Percentiles rank a stretch among this genome's conserved stretches.
phyloP scores from a whole-genome alignment of 371 early-diverging fungal genomes.

The Caulochytrium protostelioides region DNA sequence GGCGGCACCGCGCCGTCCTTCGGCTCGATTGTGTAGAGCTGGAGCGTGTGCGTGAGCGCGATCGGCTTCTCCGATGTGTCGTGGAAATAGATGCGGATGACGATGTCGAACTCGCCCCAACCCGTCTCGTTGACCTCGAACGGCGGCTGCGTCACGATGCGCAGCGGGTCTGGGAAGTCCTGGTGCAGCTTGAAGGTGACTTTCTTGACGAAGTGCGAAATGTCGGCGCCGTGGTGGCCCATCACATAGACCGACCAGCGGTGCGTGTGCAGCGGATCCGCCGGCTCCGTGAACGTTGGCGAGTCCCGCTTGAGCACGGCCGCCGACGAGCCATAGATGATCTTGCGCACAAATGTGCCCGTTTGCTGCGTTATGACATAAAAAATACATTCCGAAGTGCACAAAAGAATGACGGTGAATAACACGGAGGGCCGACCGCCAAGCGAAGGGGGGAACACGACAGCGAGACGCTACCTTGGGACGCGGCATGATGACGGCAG shows the following conservation, averaged over 20 bases:
- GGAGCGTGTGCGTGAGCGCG: slow-evolving; percentile 41
- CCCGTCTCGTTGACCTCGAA: slow-evolving; percentile 76
- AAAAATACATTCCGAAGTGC: too few relatives aligned
- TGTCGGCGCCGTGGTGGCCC: slow-evolving; percentile 65
- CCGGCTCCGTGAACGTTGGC: slow-evolving; percentile 2
- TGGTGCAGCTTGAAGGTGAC: slow-evolving; percentile 92
- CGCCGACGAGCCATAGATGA: slow-evolving; percentile 19
- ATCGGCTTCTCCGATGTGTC: slow-evolving; percentile 59
- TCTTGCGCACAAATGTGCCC: too few relatives aligned
- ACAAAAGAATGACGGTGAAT: too few relatives aligned
- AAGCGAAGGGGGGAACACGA: too few relatives aligned
- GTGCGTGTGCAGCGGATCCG: slow-evolving; percentile 27
- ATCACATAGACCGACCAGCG: slow-evolving; percentile 52
- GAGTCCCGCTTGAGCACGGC: slow-evolving; percentile 9
- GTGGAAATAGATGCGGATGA: slow-evolving; percentile 69
- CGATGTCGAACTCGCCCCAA: slow-evolving; percentile 98
- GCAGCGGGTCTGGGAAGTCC: slow-evolving; percentile 60
- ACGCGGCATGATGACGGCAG: too few relatives aligned
- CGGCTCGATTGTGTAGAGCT: slow-evolving; percentile 23
- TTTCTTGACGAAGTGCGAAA: slow-evolving; percentile 60
- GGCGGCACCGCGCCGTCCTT: slow-evolving; percentile 8
- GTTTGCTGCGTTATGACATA: too few relatives aligned
- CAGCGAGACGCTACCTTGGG: too few relatives aligned
- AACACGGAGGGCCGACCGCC: too few relatives aligned
- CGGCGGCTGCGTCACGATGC: slow-evolving; percentile 30